Evolutionary conservation across 2,329 filamentous ascomycete genomes (phyloP), one percentile per base, ranked within the genome.

Genomic region (Cladophialophora bantiana): DNA sequence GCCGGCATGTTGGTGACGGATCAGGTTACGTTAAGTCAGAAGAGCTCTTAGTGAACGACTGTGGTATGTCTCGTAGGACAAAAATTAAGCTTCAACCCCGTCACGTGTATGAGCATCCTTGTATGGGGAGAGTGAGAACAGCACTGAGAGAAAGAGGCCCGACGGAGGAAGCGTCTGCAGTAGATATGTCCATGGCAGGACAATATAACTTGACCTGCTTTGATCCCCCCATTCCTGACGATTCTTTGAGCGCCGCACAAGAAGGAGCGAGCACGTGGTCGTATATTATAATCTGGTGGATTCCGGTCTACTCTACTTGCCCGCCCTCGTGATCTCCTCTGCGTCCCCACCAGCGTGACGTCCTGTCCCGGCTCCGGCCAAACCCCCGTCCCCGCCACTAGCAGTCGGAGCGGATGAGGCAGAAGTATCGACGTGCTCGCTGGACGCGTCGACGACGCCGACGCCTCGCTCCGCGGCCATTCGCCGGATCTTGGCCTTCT

Each of bases 1-100:
- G 92, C 92, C 1, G 91, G 92, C 50, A 84, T 96, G 77, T 83
- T 96, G 67, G 85, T 92, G 20, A 71, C 70, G 15, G 66, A 70
- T 59, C 66, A 70, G 57, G 60, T 56, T 18, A 68, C 66, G 3
- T 36, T 68, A 40, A 20, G 10, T 9, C 64, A 66, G 50, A 35
- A 65, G 50, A 53, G 36, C 32, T 40, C 34, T 26, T 42, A 26
- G n/a, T 31, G 45, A 31, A 31, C 26, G 10, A 12, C 26, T 26
- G 45, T 31, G 18, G 45, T 10, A 12, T 31, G 45, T 12, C 45
- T 26, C 45, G 20, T 7, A 6, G 40, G n/a, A 3, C 5, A 48
- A 12, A 45, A 9, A 48, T 48, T 20, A 48, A 48, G 42, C n/a
- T 26, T 26, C 26, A 3, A 26, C 26, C 26, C 26, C n/a, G 20